Base-by-base conservation (phyloP, 1,139 yeast genomes). In the Kodamaea sp. region DNA sequence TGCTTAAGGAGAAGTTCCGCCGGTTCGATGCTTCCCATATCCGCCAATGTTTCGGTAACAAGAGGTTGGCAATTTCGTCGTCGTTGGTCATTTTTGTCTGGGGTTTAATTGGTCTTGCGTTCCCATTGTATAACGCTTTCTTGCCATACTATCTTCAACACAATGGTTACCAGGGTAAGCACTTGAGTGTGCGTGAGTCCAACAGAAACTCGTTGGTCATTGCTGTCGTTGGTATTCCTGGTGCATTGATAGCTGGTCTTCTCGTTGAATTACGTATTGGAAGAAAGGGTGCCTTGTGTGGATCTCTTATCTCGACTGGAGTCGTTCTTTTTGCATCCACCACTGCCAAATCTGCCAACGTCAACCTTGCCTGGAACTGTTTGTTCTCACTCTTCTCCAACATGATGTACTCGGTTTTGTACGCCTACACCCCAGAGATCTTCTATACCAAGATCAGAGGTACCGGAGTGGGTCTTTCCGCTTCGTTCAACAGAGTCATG, bases 61-160 rank as follows among this genome's bases (percentile, higher is more conserved):
- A 46, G 26, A 58, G 54, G 33, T 42, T 65, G 29, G 65, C 69
- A 1, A 29, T 59, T 15, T 66, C 73, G 5, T 58, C 69, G 10
- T 32, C 47, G 7, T 47, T 69, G 29, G 66, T 69, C 15, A 63
- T 68, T 10, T 50, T 61, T 24, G 50, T 67, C 3, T 66, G 74
- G 75, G 72, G 67, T 1, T 45, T 69, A n/a, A 59, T 67, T 39
- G 75, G 75, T 4, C 55, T 68, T 24, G 73, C 75, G 1, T 68
- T 68, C 47, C 75, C 75, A 0, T 53, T 69, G 32, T 68, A 68
- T 43, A 69, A 68, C 44, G 73, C 73, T 3, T 69, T 68, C 38
- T 48, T 68, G 21, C 74, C 74, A 1, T 59, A 62, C 29, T 66
- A 61, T 34, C 57, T 69, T 29, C 64, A 64, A 38, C 53, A 60